phyloP scores from a whole-genome alignment of 441 rosid species.

The Manihot esculenta region DNA sequence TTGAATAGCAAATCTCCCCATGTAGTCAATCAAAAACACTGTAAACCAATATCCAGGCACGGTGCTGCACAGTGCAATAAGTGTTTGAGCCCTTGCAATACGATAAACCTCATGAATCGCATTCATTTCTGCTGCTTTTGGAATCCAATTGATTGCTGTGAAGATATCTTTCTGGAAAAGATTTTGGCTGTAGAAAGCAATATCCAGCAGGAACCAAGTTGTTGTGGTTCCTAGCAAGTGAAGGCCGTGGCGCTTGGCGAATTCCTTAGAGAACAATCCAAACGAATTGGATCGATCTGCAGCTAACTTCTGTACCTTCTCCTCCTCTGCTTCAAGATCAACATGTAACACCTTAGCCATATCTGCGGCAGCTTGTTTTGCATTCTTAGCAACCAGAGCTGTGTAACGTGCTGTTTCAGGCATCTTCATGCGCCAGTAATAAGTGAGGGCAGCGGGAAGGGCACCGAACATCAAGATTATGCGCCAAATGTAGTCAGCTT shows the following conservation, averaged over 20 bases:
- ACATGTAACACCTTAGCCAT: slow-evolving; percentile 73
- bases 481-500: slow-evolving; percentile 75
- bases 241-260: slow-evolving; percentile 54
- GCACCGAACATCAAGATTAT: slow-evolving; percentile 73
- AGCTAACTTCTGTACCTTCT: slow-evolving; percentile 29
- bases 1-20: slow-evolving; percentile 75
- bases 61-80: slow-evolving; percentile 76
- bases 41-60: slow-evolving; percentile 90
- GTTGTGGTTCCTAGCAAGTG: slow-evolving; percentile 68
- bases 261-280: slow-evolving; percentile 57
- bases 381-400: slow-evolving; percentile 71
- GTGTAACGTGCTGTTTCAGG: slow-evolving; percentile 88
- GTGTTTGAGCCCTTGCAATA: slow-evolving; percentile 69
- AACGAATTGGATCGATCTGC: slow-evolving; percentile 24
- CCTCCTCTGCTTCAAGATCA: slow-evolving; percentile 52
- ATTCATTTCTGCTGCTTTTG: slow-evolving; percentile 55
- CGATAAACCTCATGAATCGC: slow-evolving; percentile 63
- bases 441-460: slow-evolving; percentile 65
- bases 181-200: slow-evolving; percentile 80
- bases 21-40: slow-evolving; percentile 48
- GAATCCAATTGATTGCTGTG: slow-evolving; percentile 69
- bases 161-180: slow-evolving; percentile 78
- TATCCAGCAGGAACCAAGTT: slow-evolving; percentile 79
- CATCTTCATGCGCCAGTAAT: slow-evolving; percentile 77
- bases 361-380: slow-evolving; percentile 61